These are phyloP conservation scores for Phragmites australis DNA, from an alignment of 176 grass and related monocot genomes.

Conservation along the genomic window DNA sequence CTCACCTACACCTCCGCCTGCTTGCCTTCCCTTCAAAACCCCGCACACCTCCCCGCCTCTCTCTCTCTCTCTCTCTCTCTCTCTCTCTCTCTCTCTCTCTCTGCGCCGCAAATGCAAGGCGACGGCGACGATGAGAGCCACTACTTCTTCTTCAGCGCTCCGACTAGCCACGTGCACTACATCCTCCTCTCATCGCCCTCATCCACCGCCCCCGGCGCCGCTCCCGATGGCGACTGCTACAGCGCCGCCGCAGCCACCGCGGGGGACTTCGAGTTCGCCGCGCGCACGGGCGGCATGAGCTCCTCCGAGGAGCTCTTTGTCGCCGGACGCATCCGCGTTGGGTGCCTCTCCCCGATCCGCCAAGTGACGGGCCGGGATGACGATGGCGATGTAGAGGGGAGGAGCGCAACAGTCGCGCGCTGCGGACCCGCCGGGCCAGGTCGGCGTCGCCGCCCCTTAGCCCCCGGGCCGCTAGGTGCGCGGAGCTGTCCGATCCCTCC, in stretches of 20 bases:
- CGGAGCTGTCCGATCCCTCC: background rate
- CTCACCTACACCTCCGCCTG: background rate
- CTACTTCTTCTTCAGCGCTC: conserved; percentile 55
- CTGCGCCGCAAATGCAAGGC: conserved; percentile 23
- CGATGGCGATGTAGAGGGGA: background rate
- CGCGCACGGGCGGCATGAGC: conserved; percentile 39
- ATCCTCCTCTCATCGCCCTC: conserved; percentile 51
- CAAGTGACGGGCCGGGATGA: background rate
- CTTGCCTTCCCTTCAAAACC: conserved; percentile 32
- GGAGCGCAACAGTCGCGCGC: background rate
- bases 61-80: background rate
- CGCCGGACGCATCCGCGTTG: conserved; percentile 55
- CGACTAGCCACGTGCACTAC: conserved; percentile 56
- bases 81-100: background rate
- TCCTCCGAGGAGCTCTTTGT: conserved; percentile 51
- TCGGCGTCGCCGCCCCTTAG: conserved; percentile 46
- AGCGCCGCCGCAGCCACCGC: background rate
- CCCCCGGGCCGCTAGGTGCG: background rate
- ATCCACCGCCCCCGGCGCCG: background rate
- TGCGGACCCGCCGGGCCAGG: conserved; percentile 30
- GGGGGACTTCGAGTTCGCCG: conserved; percentile 51
- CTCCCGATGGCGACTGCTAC: background rate
- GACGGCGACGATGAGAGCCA: background rate
- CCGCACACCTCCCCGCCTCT: background rate
- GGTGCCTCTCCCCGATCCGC: conserved; percentile 33